Base-by-base conservation (phyloP, 2,329 filamentous ascomycete species). In the Colletotrichum nymphaeae region DNA sequence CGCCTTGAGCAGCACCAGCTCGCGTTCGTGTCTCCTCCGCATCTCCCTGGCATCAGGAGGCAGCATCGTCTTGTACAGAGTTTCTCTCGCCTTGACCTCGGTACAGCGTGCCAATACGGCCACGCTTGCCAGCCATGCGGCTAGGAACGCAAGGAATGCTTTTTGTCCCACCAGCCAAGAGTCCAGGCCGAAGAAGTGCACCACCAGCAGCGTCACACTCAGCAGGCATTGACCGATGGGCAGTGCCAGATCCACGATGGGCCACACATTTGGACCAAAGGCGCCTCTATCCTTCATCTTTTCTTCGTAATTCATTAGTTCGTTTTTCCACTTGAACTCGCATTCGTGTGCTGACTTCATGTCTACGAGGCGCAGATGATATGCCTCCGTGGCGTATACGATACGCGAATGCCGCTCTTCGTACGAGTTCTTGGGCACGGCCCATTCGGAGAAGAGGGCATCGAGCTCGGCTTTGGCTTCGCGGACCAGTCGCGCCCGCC, bases 291-390 rank as follows among this genome's bases (percentile, higher is more conserved):
- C 55, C 26, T 62, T 57, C 67, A 70, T 73, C 11, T 37, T 49
- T 0, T 65, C 49, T 42, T 62, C 55, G 28, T 70, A 73, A 5
- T 60, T 62, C 28, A 65, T 62, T 4, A 73, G 55, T 56, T 73
- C 67, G 0, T 57, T 46, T 11, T 73, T 69, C 70, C 70, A 73
- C 49, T 62, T 65, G 35, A 73, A 73, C 49, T 73, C 70, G n/a
- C 49, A 49, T 11, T 65, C 67, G 57, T 73, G 70, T n/a, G 60
- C 26, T 12, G 70, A 68, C 22, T 66, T 63, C 67, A 73, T 60
- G 14, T 73, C 70, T 1, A 35, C 53, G 4, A 73, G 28, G 5
- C 67, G 60, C 2, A 62, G 53, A 8, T 70, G 67, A n/a, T 73
- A 73, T 9, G 70, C 70, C 37, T 73, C 70, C 24, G 63, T 63